phyloP scores from a whole-genome alignment of 208 protist genomes.

The Acanthamoeba royreba region DNA sequence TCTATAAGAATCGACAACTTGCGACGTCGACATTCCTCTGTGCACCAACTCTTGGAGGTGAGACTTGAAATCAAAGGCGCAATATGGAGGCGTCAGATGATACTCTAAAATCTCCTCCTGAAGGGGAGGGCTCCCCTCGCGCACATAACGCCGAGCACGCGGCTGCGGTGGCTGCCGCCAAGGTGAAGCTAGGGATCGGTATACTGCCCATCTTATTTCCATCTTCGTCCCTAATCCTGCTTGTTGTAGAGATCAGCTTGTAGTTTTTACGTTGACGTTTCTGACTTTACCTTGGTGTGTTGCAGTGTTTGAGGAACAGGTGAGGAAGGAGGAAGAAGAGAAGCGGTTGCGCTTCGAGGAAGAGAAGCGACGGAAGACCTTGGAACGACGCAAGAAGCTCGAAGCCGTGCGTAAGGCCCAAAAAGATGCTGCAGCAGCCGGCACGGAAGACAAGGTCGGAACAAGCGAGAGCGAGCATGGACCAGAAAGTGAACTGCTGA shows the following conservation, averaged over 20 bases:
- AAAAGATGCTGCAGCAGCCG: background rate
- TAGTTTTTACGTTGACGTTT: background rate
- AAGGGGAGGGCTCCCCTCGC: no score
- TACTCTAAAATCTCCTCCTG: no score
- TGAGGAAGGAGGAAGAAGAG: background rate
- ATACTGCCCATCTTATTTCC: background rate
- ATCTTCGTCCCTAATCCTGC: background rate
- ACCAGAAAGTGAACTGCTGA: background rate
- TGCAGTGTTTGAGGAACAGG: background rate
- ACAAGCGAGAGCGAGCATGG: background rate
- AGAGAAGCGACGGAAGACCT: background rate
- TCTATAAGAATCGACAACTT: no score
- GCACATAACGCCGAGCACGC: no score
- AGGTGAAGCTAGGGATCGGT: background rate
- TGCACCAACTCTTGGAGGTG: no score
- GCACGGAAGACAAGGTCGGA: background rate
- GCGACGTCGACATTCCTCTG: no score
- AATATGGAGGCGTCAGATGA: no score
- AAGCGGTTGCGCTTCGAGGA: background rate
- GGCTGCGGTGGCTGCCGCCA: background rate
- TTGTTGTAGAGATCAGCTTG: background rate
- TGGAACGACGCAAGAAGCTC: background rate
- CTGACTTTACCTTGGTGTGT: background rate
- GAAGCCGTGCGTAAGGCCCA: background rate
- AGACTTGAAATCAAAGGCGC: no score